Conservation (phyloP, 192 early-diverging fungal species). For the Coemansia brasiliensis region DNA sequence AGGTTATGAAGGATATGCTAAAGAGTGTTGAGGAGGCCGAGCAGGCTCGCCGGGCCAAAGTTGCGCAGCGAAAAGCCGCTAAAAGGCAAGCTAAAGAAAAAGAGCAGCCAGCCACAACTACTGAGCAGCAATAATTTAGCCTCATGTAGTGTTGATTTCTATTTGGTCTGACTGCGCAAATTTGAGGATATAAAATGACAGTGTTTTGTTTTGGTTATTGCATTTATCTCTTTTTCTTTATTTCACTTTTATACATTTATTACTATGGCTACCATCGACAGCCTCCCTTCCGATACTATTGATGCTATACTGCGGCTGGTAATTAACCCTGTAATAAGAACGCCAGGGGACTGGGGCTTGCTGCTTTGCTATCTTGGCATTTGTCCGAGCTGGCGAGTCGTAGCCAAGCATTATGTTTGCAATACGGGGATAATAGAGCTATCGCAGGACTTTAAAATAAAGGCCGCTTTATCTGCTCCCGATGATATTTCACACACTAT, state of each 20-base stretch:
- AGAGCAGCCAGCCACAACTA: neutral
- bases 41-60: constrained; percentile 38
- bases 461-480: neutral
- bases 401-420: constrained; percentile 1
- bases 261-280: neutral
- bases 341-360: constrained; percentile 3
- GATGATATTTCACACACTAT: neutral
- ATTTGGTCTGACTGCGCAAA: no score
- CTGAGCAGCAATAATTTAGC: neutral
- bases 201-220: no score
- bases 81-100: constrained; percentile 22
- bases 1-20: constrained; percentile 59
- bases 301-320: constrained; percentile 4
- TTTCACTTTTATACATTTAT: neutral
- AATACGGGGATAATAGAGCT: constrained; percentile 8
- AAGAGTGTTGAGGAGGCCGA: constrained; percentile 52
- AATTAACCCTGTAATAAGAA: neutral
- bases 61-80: constrained; percentile 42
- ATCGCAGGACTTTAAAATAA: constrained; percentile 5
- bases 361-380: constrained; percentile 2
- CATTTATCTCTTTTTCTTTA: no score
- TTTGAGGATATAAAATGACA: no score
- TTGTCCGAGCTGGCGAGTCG: constrained; percentile 8
- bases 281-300: constrained; percentile 1
- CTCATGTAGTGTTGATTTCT: no score